Percentiles rank a stretch among this genome's conserved stretches.
Conservation (phyloP, 495 filamentous ascomycete species). For the Lasiosphaeria hispida region DNA sequence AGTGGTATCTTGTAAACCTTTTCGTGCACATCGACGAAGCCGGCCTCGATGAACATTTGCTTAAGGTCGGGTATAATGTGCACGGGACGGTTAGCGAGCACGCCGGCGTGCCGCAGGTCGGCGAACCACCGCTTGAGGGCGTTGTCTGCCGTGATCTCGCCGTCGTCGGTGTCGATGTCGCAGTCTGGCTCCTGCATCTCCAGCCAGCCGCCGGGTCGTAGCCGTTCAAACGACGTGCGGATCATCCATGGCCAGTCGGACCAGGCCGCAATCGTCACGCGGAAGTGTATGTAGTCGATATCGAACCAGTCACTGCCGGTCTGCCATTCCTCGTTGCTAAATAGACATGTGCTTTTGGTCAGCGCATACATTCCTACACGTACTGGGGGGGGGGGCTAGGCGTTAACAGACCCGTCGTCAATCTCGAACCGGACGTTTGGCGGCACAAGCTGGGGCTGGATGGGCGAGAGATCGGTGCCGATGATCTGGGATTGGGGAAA, state of each 20-base stretch:
- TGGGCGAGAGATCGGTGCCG: constrained; percentile 45
- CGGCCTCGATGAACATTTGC: constrained; percentile 9
- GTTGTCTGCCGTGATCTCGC: neutral
- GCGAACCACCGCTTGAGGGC: neutral
- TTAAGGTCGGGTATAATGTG: neutral
- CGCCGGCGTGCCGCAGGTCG: neutral
- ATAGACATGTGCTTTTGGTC: neutral
- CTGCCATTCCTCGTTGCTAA: constrained; percentile 10
- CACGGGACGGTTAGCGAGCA: neutral
- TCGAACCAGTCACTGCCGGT: constrained; percentile 2
- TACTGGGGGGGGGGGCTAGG: too few relatives aligned
- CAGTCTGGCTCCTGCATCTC: constrained; percentile 13
- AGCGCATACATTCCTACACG: neutral
- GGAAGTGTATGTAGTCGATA: constrained; percentile 13
- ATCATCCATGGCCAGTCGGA: constrained; percentile 9
- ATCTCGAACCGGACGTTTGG: constrained; percentile 39
- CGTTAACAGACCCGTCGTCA: constrained; percentile 30
- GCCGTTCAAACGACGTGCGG: neutral
- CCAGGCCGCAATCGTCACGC: neutral
- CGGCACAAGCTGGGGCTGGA: constrained; percentile 35
- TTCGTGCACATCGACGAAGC: constrained; percentile 12
- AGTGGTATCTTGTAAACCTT: constrained; percentile 10
- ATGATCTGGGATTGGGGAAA: constrained; percentile 24
- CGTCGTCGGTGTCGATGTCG: constrained; percentile 3
- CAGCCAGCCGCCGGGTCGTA: constrained; percentile 1